Evolutionary conservation across 2,329 filamentous ascomycete species (phyloP).

Genomic region (Venturia asperata): DNA sequence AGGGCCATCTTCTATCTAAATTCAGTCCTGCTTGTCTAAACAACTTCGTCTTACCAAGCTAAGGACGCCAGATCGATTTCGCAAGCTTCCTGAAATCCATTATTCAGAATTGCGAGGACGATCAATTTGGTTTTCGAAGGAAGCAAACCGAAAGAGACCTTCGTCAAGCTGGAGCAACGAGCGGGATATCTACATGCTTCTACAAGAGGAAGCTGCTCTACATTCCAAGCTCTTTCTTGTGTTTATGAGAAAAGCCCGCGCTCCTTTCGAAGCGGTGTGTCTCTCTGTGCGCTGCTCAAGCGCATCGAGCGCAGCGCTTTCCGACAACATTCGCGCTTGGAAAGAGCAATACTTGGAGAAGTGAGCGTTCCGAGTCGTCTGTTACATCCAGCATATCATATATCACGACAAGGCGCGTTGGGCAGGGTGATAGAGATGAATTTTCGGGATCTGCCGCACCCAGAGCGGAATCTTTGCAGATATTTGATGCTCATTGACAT

Average conservation of each 20-base stretch:
- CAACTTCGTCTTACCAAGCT: background rate
- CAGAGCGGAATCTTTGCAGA: background rate
- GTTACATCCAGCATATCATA: too few species aligned
- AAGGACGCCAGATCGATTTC: background rate
- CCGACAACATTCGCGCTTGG: background rate
- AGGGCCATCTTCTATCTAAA: background rate
- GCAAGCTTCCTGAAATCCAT: background rate
- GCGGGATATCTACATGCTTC: background rate
- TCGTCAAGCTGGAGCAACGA: background rate
- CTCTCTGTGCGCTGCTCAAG: background rate
- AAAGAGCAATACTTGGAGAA: background rate
- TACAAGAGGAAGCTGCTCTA: background rate
- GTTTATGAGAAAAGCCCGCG: background rate
- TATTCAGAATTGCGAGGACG: background rate
- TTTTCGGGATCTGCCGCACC: background rate
- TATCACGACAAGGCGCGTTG: background rate
- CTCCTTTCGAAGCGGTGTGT: background rate
- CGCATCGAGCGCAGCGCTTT: background rate
- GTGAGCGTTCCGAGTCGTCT: background rate
- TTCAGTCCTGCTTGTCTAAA: background rate
- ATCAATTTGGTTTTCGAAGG: background rate
- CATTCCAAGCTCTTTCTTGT: constrained; percentile 10
- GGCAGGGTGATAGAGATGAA: background rate
- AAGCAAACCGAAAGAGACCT: background rate
- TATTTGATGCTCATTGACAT: background rate